phyloP scores from a whole-genome alignment of 1,139 yeast genomes.

The Arxiozyma heterogenica region DNA sequence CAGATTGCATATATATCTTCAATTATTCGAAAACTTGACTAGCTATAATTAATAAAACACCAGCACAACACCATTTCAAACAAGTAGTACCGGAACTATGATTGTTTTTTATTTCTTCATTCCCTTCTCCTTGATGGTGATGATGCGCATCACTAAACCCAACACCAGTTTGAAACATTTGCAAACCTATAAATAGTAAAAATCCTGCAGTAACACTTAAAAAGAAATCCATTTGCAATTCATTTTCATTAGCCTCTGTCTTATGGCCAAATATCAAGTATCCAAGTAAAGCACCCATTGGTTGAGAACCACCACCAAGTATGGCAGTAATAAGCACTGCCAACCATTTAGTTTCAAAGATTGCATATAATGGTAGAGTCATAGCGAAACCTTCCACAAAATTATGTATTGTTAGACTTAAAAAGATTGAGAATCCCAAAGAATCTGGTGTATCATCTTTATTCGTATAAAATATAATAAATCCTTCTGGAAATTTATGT shows the following conservation, averaged over 20 bases:
- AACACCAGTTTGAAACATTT: constrained; percentile 54
- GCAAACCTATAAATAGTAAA: constrained; percentile 66
- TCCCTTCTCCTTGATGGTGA: constrained; percentile 27
- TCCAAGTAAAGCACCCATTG: constrained; percentile 78
- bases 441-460: constrained; percentile 37
- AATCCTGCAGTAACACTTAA: constrained; percentile 77
- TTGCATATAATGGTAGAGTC: constrained; percentile 81
- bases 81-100: constrained; percentile 31
- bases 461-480: constrained; percentile 50
- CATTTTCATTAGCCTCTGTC: constrained; percentile 13
- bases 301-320: constrained; percentile 80
- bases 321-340: constrained; percentile 60
- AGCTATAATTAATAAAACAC: constrained; percentile 25
- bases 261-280: constrained; percentile 42
- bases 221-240: constrained; percentile 33
- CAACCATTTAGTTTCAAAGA: constrained; percentile 49
- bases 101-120: constrained; percentile 17
- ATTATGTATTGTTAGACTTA: constrained; percentile 81
- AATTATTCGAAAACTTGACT: constrained; percentile 19
- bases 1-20: constrained; percentile 44
- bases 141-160: constrained; percentile 32
- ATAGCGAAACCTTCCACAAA: constrained; percentile 93
- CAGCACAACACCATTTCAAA: constrained; percentile 30
- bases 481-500: constrained; percentile 93
- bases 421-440: constrained; percentile 72